Conservation (phyloP, 345 rosid genomes). For the Laguncularia racemosa region DNA sequence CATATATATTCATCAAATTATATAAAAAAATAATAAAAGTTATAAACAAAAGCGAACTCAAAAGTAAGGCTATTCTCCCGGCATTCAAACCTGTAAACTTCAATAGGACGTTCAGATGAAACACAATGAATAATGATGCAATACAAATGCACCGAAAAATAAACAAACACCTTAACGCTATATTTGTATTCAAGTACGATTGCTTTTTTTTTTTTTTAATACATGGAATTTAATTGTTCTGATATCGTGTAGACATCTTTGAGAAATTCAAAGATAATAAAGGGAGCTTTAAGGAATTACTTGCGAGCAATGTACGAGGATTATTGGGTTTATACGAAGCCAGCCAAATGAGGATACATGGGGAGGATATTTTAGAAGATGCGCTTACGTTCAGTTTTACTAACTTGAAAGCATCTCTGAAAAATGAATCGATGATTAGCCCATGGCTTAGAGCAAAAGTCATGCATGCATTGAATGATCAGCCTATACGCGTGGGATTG, state of each 20-base stretch:
- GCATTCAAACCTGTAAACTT: no score
- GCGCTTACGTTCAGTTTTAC: slow-evolving; percentile 24
- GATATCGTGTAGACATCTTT: slow-evolving; percentile 19
- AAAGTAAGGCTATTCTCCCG: no score
- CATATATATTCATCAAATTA: no score
- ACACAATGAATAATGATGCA: no score
- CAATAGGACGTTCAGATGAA: no score
- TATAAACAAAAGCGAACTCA: no score
- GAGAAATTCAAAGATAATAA: slow-evolving; percentile 14
- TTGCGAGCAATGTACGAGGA: slow-evolving; percentile 12
- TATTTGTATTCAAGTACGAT: no score
- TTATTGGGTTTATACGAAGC: slow-evolving; percentile 31
- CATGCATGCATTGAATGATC: neutral
- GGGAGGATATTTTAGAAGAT: slow-evolving; percentile 24
- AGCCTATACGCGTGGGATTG: neutral
- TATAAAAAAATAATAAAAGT: no score
- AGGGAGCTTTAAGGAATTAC: slow-evolving; percentile 8
- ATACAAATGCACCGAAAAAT: no score
- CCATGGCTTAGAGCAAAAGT: slow-evolving; percentile 3
- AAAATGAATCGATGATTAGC: neutral
- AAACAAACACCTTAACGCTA: no score
- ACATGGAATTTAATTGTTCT: no score
- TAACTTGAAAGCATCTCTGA: slow-evolving; percentile 10
- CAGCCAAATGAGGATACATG: slow-evolving; percentile 16
- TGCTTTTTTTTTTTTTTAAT: no score